Percentiles rank a stretch among this genome's conserved stretches.
Evolutionary conservation across 2,329 filamentous ascomycete genomes (phyloP).

Genomic region (Sporothrix mexicana): DNA sequence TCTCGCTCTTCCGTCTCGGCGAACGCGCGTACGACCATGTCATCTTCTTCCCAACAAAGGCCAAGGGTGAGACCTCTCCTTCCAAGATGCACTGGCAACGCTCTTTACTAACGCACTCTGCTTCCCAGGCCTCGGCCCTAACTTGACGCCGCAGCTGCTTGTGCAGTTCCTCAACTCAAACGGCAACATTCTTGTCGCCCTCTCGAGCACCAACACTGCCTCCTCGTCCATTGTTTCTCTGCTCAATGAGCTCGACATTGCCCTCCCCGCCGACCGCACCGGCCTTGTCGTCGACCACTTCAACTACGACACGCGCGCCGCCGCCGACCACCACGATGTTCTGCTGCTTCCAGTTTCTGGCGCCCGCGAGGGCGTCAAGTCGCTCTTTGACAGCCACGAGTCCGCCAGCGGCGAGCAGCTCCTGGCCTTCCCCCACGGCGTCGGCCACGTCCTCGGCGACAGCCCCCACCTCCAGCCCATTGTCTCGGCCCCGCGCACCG

Average conservation of each 20-base stretch:
- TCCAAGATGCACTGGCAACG: neutral
- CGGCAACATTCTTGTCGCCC: constrained; percentile 87
- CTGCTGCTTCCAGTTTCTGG: constrained; percentile 75
- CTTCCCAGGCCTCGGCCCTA: constrained; percentile 76
- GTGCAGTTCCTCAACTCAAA: constrained; percentile 88
- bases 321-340: constrained; percentile 85
- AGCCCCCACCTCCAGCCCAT: constrained; percentile 80
- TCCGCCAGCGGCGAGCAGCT: constrained; percentile 54
- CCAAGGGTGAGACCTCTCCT: constrained; percentile 69
- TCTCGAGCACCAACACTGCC: constrained; percentile 73
- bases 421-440: constrained; percentile 80
- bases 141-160: constrained; percentile 82
- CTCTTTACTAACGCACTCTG: neutral
- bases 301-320: constrained; percentile 80
- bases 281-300: constrained; percentile 93
- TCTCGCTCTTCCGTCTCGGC: constrained; percentile 83
- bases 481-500: constrained; percentile 79
- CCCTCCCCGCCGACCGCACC: constrained; percentile 83
- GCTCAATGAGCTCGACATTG: constrained; percentile 86
- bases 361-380: constrained; percentile 70
- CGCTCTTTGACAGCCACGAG: constrained; percentile 70
- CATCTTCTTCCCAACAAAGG: constrained; percentile 83
- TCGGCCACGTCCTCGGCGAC: constrained; percentile 82
- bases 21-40: constrained; percentile 91
- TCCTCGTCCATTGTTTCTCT: constrained; percentile 77